Percentiles rank a stretch among this genome's conserved stretches.
These are phyloP conservation scores for Pezicula carpinea DNA, from an alignment of 2,329 filamentous ascomycete species.

Conservation along the genomic window DNA sequence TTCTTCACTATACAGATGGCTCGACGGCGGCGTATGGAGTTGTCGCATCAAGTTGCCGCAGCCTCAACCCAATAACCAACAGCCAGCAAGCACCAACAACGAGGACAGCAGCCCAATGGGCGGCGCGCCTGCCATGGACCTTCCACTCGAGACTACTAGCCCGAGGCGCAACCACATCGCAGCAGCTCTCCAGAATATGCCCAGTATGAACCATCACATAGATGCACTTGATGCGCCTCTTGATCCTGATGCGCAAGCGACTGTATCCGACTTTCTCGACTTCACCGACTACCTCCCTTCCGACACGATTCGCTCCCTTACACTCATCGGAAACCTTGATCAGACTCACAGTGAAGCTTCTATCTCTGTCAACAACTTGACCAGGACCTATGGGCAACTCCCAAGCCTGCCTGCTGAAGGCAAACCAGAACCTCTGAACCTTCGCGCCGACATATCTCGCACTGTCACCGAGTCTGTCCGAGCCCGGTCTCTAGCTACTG, in stretches of 20 bases:
- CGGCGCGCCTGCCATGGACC: slow-evolving; percentile 14
- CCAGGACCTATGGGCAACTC: slow-evolving; percentile 51
- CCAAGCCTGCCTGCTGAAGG: slow-evolving; percentile 43
- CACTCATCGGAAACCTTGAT: slow-evolving; percentile 61
- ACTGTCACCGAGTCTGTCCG: slow-evolving; percentile 49
- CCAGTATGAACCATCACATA: slow-evolving; percentile 24
- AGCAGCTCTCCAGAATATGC: slow-evolving; percentile 28
- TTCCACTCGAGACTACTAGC: slow-evolving; percentile 19
- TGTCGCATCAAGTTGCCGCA: slow-evolving; percentile 29
- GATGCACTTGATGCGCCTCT: slow-evolving; percentile 31
- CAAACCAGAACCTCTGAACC: slow-evolving; percentile 42
- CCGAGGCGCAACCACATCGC: slow-evolving; percentile 27
- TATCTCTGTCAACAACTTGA: slow-evolving; percentile 49
- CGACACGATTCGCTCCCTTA: slow-evolving; percentile 61
- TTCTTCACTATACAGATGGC: slow-evolving; percentile 21
- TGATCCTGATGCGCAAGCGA: slow-evolving; percentile 64
- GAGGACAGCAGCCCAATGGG: background rate
- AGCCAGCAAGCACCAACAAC: slow-evolving; percentile 1
- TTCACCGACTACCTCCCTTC: slow-evolving; percentile 60
- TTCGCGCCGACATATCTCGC: slow-evolving; percentile 58
- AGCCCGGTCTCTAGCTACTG: slow-evolving; percentile 53
- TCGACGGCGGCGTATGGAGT: slow-evolving; percentile 27
- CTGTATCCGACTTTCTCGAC: slow-evolving; percentile 66
- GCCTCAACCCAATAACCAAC: slow-evolving; percentile 8
- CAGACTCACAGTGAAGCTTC: slow-evolving; percentile 53